phyloP scores from a whole-genome alignment of 2,329 filamentous ascomycete species.

The Phialophora chinensis region DNA sequence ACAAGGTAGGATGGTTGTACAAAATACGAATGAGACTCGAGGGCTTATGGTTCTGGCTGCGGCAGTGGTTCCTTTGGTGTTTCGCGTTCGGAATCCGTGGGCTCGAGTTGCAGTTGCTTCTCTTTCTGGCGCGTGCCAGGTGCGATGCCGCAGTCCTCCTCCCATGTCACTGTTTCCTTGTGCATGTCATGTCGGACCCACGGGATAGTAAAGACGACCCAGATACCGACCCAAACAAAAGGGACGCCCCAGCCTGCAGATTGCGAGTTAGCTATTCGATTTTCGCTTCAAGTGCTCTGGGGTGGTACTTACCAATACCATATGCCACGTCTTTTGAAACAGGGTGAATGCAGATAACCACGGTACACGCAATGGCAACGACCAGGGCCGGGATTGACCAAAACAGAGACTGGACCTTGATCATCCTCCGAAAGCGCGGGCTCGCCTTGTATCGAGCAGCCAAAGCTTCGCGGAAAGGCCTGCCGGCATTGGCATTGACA shows the following conservation, averaged over 20 bases:
- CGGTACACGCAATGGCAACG: conserved; percentile 54
- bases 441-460: conserved; percentile 61
- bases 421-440: conserved; percentile 60
- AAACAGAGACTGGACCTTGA: conserved; percentile 62
- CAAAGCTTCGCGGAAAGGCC: conserved; percentile 59
- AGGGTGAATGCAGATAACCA: conserved; percentile 54
- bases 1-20: conserved; percentile 11
- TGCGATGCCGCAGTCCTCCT: conserved; percentile 33
- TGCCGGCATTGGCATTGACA: conserved; percentile 68
- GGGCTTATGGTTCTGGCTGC: conserved; percentile 24
- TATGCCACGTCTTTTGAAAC: conserved; percentile 57
- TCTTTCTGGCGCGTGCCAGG: conserved; percentile 23
- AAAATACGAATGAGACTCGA: neutral
- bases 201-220: conserved; percentile 53
- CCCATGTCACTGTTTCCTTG: conserved; percentile 53
- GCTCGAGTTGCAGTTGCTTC: conserved; percentile 23
- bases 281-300: neutral
- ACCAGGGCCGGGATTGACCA: conserved; percentile 61
- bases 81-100: conserved; percentile 20
- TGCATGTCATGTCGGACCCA: conserved; percentile 55
- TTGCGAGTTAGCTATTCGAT: conserved; percentile 2
- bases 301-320: conserved; percentile 40
- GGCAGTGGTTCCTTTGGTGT: conserved; percentile 23
- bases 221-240: conserved; percentile 51
- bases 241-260: conserved; percentile 51